Conservation (phyloP, 2,329 filamentous ascomycete genomes). For the Clonostachys sp. region DNA sequence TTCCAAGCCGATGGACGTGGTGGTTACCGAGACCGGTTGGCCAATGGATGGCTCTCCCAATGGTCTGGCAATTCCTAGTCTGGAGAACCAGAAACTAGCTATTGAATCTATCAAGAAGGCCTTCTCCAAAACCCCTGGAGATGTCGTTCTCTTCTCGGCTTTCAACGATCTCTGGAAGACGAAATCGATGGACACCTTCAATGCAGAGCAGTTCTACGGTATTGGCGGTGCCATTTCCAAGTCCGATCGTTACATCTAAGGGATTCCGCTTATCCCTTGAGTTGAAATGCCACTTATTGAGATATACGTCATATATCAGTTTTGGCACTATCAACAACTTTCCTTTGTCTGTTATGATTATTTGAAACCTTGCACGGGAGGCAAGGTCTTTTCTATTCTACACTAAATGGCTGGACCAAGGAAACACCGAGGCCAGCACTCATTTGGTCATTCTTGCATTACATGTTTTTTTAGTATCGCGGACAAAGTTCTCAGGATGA, state of each 20-base stretch:
- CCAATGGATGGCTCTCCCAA: constrained; percentile 65
- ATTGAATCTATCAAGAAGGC: constrained; percentile 57
- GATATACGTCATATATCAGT: too few species aligned
- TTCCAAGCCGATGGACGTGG: constrained; percentile 49
- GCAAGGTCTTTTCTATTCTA: too few species aligned
- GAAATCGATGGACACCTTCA: constrained; percentile 56
- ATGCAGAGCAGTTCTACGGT: constrained; percentile 76
- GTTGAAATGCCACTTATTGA: too few species aligned
- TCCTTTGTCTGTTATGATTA: too few species aligned
- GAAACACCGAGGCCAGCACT: too few species aligned
- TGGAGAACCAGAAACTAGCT: constrained; percentile 62
- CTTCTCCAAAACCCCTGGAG: constrained; percentile 43
- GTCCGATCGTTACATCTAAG: constrained; percentile 5
- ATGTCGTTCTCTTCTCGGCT: constrained; percentile 71
- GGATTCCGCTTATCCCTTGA: too few species aligned
- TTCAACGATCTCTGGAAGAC: constrained; percentile 80
- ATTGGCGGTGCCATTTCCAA: constrained; percentile 32
- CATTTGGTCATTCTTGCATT: too few species aligned
- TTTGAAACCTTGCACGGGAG: too few species aligned
- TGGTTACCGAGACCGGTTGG: constrained; percentile 85
- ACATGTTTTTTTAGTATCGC: too few species aligned
- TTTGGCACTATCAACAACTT: too few species aligned
- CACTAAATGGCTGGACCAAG: too few species aligned
- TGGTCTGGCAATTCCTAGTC: constrained; percentile 62
- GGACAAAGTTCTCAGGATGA: too few species aligned